Evolutionary conservation across 2,329 filamentous ascomycete genomes (phyloP), one percentile per base, ranked within the genome.

Genomic region (Monilinia polystroma): DNA sequence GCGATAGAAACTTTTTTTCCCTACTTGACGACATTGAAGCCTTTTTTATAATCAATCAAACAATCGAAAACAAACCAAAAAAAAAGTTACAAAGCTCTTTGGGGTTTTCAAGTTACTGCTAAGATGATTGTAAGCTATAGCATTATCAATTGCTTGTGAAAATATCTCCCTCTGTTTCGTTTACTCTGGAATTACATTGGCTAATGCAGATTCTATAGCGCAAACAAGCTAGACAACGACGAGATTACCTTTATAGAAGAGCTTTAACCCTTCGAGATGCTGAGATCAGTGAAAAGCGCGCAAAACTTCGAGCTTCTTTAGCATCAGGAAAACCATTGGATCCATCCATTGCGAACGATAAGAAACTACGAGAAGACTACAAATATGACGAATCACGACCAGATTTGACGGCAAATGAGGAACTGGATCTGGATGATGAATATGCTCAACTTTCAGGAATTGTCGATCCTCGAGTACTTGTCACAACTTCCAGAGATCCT

Each of bases 401-500:
- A 29, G 90, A 93, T 73, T 80, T 87, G 65, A 87, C 83, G 3
- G 81, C 82, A 23, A 84, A 91, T 67, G 89, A 92, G 67, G 84
- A 89, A 76, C 79, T 92, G 23, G 89, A 91, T 66, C 80, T 96
- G 26, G 92, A 96, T 76, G 92, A 96, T 75, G 94, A 98, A 80
- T 98, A 97, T 77, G 87, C 90, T 32, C 88, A 93, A 72, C 85
- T 97, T 0, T 95, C 91, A n/a, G 95, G 95, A 43, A 87, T 98
- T 51, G 87, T 95, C 49, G 95, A 98, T 72, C 93, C 94, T 8
- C 85, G 93, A 64, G 88, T 96, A 4, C 85, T 98, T 8, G 91
- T 97, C 62, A 96, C 94, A 32, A 99, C 95, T 4, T 95, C 91
- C 56, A 87, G 95, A 75, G 90, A 94, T 72, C 94, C 95, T 26